These are phyloP conservation scores for Pseudoneurospora amorphoporcata DNA, from an alignment of 495 filamentous ascomycete species.

Conservation along the genomic window DNA sequence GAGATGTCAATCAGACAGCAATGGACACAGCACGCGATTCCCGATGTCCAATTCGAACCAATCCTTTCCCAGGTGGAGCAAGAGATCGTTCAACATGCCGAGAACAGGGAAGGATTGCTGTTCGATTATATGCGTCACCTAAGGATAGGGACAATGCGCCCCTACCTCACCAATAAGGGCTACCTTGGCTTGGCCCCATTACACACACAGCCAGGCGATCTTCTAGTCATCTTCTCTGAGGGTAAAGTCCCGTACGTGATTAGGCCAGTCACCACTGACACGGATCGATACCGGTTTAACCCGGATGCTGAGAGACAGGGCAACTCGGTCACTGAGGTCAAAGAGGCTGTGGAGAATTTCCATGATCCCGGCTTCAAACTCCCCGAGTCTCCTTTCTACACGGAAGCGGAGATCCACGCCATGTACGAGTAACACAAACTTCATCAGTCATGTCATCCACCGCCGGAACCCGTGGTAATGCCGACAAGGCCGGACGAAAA, in stretches of 20 bases:
- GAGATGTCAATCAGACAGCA: neutral
- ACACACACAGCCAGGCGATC: neutral
- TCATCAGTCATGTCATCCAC: neutral
- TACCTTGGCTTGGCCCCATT: slow-evolving; percentile 8
- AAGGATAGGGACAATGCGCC: accelerated
- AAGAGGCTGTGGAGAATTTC: neutral
- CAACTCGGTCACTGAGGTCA: neutral
- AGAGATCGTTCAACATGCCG: neutral
- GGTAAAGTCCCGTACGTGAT: slow-evolving; percentile 3
- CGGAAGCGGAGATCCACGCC: neutral
- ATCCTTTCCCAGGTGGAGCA: neutral
- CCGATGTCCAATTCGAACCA: neutral
- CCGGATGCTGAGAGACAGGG: neutral
- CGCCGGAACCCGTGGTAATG: neutral
- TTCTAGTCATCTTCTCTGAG: slow-evolving; percentile 6
- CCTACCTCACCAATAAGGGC: slow-evolving; percentile 5
- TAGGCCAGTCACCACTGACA: neutral
- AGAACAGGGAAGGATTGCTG: neutral
- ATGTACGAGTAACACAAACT: neutral
- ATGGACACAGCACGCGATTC: neutral
- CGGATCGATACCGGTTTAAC: neutral
- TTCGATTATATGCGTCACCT: neutral
- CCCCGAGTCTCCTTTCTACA: neutral
- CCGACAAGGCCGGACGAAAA: neutral
- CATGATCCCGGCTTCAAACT: neutral